phyloP scores from a whole-genome alignment of 1,284 basidiomycete species.

The Cryptococcus floricola region DNA sequence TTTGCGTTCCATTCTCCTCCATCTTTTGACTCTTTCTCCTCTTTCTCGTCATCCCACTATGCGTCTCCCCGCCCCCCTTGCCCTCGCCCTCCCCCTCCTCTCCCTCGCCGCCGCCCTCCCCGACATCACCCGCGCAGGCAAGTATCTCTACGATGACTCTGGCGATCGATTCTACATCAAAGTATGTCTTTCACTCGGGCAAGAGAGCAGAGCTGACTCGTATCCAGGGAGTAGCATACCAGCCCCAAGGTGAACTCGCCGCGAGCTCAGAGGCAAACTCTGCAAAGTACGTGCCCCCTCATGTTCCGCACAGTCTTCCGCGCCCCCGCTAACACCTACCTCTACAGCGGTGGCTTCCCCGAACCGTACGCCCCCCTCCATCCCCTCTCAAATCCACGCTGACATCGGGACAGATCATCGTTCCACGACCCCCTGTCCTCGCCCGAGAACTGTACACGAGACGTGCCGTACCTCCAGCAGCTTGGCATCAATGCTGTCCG shows the following conservation, averaged over 20 bases:
- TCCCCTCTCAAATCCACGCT: constrained; percentile 25
- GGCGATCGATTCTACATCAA: constrained; percentile 84
- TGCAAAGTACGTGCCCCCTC: constrained; percentile 35
- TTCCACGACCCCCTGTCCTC: constrained; percentile 68
- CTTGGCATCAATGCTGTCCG: constrained; percentile 61
- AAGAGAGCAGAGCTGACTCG: background rate
- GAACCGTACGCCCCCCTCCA: constrained; percentile 54
- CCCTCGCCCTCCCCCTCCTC: constrained; percentile 12
- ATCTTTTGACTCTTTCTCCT: too few species aligned
- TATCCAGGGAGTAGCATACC: constrained; percentile 72
- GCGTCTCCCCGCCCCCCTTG: background rate
- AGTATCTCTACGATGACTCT: constrained; percentile 70
- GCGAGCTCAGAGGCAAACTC: constrained; percentile 54
- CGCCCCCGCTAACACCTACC: background rate
- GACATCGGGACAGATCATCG: constrained; percentile 22
- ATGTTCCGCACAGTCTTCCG: background rate
- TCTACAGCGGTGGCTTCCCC: constrained; percentile 57
- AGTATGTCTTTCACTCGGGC: constrained; percentile 26
- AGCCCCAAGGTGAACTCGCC: constrained; percentile 66
- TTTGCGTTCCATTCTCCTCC: accelerated
- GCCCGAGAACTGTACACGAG: constrained; percentile 65
- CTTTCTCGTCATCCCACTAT: too few species aligned
- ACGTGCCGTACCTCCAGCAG: constrained; percentile 67
- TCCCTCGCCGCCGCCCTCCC: constrained; percentile 33
- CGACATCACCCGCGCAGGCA: constrained; percentile 47